Evolutionary conservation across 2,329 filamentous ascomycete genomes (phyloP).

Genomic region (Pseudohalonectria lignicola): DNA sequence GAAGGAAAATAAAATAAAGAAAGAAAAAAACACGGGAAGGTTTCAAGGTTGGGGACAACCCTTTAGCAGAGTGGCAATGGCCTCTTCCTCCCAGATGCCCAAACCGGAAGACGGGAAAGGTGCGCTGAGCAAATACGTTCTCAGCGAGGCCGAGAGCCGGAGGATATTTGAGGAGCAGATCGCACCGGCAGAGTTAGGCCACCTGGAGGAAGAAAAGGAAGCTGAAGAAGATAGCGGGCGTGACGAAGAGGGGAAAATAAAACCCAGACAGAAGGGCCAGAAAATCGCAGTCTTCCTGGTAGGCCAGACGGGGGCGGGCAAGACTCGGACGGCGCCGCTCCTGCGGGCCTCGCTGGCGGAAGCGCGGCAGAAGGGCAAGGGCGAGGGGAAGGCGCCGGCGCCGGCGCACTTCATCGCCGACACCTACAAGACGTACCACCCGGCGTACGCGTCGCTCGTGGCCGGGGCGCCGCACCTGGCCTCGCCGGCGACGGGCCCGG

Average conservation of each 20-base stretch:
- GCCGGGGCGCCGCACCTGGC: slow-evolving; percentile 19
- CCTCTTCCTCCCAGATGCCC: no score
- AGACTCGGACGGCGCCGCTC: slow-evolving; percentile 29
- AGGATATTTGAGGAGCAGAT: slow-evolving; percentile 15
- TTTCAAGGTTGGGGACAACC: no score
- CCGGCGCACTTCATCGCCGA: slow-evolving; percentile 34
- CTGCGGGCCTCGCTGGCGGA: slow-evolving; percentile 20
- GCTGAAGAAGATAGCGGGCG: not conserved
- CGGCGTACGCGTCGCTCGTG: slow-evolving; percentile 22
- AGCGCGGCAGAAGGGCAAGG: slow-evolving; percentile 1
- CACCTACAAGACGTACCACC: slow-evolving; percentile 37
- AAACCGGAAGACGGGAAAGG: not conserved
- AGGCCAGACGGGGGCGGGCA: slow-evolving; percentile 36
- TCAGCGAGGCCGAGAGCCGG: slow-evolving; percentile 14
- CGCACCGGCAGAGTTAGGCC: slow-evolving; percentile 9
- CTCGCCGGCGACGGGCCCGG: slow-evolving; percentile 24
- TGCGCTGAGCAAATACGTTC: slow-evolving; percentile 9
- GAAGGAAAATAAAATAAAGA: no score
- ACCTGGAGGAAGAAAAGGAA: not conserved
- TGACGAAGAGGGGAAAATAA: no score
- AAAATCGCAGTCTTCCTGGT: slow-evolving; percentile 14
- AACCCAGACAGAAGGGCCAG: not conserved
- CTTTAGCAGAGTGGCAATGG: no score
- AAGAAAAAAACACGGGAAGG: no score
- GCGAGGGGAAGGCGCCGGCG: no score